Conservation (phyloP, 1,284 basidiomycete species). For the Ganoderma lucidum region DNA sequence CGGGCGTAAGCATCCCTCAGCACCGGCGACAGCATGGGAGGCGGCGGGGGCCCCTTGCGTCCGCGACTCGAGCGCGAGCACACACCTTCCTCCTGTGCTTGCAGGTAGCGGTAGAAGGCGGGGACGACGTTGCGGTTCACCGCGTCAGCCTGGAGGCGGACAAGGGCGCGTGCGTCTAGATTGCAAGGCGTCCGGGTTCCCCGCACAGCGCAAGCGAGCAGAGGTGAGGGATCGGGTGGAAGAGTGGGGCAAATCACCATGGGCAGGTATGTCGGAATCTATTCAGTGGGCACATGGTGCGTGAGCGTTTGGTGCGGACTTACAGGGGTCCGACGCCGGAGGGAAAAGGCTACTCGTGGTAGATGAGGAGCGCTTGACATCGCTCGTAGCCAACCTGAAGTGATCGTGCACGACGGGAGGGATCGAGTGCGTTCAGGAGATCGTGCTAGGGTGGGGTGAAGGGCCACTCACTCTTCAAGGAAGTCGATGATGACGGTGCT, state of each 20-base stretch:
- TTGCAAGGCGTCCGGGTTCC: not conserved
- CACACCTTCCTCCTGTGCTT: conserved; percentile 66
- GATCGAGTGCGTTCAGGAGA: not conserved
- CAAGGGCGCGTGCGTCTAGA: conserved; percentile 69
- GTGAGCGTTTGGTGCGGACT: conserved; percentile 30
- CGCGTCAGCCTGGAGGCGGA: conserved; percentile 75
- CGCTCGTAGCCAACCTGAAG: conserved; percentile 54
- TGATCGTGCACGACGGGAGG: not conserved
- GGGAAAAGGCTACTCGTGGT: conserved; percentile 59
- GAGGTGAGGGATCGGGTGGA: not conserved
- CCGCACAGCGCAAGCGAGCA: not conserved
- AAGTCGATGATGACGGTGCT: conserved; percentile 79
- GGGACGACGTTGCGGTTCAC: conserved; percentile 73
- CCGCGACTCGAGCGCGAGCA: not conserved
- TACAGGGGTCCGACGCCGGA: conserved; percentile 66
- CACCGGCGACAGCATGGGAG: not conserved
- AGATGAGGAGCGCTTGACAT: conserved; percentile 45
- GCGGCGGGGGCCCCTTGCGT: not conserved
- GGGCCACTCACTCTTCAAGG: conserved; percentile 69
- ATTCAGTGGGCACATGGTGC: not conserved
- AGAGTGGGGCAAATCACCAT: not conserved
- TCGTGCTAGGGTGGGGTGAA: not conserved
- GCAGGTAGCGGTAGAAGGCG: conserved; percentile 81
- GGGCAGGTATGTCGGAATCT: not conserved
- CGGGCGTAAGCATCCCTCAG: not conserved